Percentiles rank a stretch among this genome's conserved stretches.
These are phyloP conservation scores for Ophiostoma sp. DNA, from an alignment of 2,329 filamentous ascomycete species.

Conservation along the genomic window DNA sequence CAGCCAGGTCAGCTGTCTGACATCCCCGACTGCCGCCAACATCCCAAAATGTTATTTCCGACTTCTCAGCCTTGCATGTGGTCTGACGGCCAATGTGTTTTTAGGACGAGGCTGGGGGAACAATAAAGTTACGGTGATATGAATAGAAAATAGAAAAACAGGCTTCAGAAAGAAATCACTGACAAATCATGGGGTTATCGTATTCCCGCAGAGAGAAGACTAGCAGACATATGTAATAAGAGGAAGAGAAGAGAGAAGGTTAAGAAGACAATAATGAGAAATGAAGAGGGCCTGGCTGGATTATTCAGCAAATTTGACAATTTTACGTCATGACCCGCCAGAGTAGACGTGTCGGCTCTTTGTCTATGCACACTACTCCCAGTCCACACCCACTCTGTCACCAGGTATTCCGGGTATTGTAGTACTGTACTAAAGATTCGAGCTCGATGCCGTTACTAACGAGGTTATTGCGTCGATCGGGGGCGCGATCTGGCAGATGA, in stretches of 20 bases:
- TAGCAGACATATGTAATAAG: background rate
- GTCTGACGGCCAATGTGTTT: background rate
- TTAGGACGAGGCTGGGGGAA: background rate
- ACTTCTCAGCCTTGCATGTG: background rate
- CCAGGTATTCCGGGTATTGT: background rate
- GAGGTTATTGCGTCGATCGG: background rate
- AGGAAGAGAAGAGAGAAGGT: background rate
- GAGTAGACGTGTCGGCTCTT: background rate
- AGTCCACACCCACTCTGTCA: background rate
- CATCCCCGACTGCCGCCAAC: background rate
- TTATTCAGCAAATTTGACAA: background rate
- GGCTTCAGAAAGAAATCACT: background rate
- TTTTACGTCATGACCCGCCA: background rate
- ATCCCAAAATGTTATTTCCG: background rate
- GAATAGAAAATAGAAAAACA: background rate
- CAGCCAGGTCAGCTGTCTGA: background rate
- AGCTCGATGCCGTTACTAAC: conserved; percentile 1
- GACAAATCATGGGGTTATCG: background rate
- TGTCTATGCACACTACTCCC: background rate
- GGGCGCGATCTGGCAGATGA: background rate
- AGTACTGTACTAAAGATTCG: background rate
- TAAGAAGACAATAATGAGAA: background rate
- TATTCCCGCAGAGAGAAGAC: background rate
- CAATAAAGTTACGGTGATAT: background rate
- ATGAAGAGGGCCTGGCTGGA: background rate